Evolutionary conservation across 164 flowering plant species (phyloP).

Genomic region (Echeveria elegans): DNA sequence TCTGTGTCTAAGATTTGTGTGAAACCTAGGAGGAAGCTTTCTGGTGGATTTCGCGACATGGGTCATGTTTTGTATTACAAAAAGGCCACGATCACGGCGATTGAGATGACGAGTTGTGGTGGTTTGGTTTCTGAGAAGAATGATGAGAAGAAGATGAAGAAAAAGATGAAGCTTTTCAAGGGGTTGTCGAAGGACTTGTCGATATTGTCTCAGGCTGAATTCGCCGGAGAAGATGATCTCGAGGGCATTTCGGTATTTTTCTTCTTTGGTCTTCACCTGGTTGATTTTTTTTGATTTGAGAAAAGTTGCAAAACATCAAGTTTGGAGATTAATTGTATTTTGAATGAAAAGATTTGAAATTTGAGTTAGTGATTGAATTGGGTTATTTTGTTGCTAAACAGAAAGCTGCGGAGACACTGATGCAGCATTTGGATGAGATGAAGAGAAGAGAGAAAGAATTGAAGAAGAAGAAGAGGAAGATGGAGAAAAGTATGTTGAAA

Average conservation of each 20-base stretch:
- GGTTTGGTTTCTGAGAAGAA: constrained; percentile 7
- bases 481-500: constrained; percentile 33
- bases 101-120: constrained; percentile 1
- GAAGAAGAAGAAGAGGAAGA: constrained; percentile 34
- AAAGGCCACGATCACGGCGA: constrained; percentile 3
- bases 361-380: neutral
- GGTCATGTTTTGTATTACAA: constrained; percentile 25
- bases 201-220: constrained; percentile 16
- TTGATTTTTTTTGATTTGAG: neutral
- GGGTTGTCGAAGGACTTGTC: constrained; percentile 29
- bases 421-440: constrained; percentile 33
- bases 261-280: neutral
- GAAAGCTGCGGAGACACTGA: constrained; percentile 33
- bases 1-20: neutral
- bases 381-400: constrained; percentile 11
- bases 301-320: neutral
- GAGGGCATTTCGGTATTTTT: constrained; percentile 23
- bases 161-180: constrained; percentile 35
- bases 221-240: constrained; percentile 15
- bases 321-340: neutral
- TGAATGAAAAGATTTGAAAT: neutral
- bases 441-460: constrained; percentile 40
- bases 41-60: constrained; percentile 18
- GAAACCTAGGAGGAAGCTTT: neutral
- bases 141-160: constrained; percentile 20